Conservation (phyloP, 129 eudicot species). For the Calendula officinalis region DNA sequence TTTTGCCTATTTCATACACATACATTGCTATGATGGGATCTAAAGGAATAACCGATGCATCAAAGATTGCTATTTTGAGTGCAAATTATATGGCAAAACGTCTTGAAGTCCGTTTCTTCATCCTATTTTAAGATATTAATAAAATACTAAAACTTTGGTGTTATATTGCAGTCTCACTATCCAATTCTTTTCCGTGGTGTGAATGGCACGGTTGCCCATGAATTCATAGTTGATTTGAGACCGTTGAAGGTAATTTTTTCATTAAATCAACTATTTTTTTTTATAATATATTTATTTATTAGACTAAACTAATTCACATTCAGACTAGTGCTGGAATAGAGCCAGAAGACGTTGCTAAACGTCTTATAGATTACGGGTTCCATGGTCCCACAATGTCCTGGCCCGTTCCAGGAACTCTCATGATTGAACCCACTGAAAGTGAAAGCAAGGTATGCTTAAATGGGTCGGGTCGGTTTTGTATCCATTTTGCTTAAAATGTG, state of each 20-base stretch:
- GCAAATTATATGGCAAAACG: slow-evolving; percentile 99
- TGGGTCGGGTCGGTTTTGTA: neutral
- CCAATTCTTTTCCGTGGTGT: slow-evolving; percentile 99
- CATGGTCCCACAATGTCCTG: slow-evolving; percentile 98
- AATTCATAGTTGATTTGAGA: slow-evolving; percentile 88
- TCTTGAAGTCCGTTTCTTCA: slow-evolving; percentile 55
- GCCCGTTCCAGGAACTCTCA: slow-evolving; percentile 99
- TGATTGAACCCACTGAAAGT: slow-evolving; percentile 98
- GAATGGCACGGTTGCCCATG: slow-evolving; percentile 95
- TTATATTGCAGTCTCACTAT: slow-evolving; percentile 59
- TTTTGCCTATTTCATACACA: slow-evolving; percentile 97
- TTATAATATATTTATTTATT: neutral
- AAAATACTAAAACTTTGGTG: neutral
- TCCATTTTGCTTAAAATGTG: slow-evolving; percentile 2
- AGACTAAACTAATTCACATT: slow-evolving; percentile 20
- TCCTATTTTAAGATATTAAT: neutral
- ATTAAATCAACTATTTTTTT: neutral
- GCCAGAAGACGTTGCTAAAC: slow-evolving; percentile 95
- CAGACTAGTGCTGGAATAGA: slow-evolving; percentile 93
- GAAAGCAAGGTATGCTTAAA: slow-evolving; percentile 81
- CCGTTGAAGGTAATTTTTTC: slow-evolving; percentile 64
- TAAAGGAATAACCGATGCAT: slow-evolving; percentile 86
- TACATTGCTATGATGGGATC: slow-evolving; percentile 99
- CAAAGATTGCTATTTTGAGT: slow-evolving; percentile 90
- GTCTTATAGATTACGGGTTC: slow-evolving; percentile 96